Base-by-base conservation (phyloP, 2,329 filamentous ascomycete genomes). In the Herpotrichia juniperi region DNA sequence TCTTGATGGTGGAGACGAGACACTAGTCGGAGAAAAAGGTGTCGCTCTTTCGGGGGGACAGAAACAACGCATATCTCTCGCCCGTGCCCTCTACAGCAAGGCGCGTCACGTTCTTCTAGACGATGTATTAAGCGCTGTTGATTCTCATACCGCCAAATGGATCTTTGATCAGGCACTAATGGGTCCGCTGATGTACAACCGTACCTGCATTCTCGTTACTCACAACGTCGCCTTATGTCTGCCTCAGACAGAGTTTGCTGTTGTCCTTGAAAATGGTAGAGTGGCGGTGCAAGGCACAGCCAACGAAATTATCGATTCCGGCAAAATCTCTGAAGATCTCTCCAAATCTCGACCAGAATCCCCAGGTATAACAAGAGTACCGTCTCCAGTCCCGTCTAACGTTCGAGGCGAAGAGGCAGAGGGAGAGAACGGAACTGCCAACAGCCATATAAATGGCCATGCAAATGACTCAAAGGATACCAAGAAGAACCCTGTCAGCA, bases 91-190 rank as follows among this genome's bases (percentile, higher is more conserved):
- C n/a, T 99, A 99, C 76, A 96, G 91, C 59, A 93, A 91, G 74
- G 96, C 93, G 5, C 88, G 88, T 47, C 93, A 97, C 72, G 78
- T 99, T 14, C 83, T 99, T 10, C 82, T 99, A 44, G 94, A 99
- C 67, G 94, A 99, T 73, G 96, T 96, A 58, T 82, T 99, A 37
- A 97, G 93, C 68, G 94, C 94, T 24, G 94, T 99, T 28, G 94
- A 99, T 73, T 96, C 94, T 3, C 94, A 99, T 66, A 97, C 94
- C 0, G 93, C 93, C 2, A 96, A 97, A 73, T 97, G 96, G 88
- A 97, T 99, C 61, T 97, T 97, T 76, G 89, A 89, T 69, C 89
- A 96, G 74, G 96, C 93, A 53, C 87, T 99, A 58, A 87, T 87
- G 63, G 94, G 94, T 2, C 90, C 91, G 5, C 77, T 99, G 46